Evolutionary conservation across 768 basidiomycete species (phyloP), one percentile per base, ranked within the genome.

Genomic region (Gautieria morchelliformis): DNA sequence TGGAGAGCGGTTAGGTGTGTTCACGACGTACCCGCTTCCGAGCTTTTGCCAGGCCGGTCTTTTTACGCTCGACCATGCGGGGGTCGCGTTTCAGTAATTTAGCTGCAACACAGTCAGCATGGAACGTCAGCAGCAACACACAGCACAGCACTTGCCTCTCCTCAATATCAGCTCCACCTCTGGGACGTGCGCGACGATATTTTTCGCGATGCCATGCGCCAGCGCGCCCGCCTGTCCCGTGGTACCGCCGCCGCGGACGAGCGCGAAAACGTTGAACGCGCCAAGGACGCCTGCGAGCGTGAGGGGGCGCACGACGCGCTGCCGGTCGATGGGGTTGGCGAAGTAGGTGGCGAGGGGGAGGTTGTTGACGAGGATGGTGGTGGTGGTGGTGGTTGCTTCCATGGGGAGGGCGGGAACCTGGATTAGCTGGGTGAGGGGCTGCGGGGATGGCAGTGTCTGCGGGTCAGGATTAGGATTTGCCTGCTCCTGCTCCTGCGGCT

Each of bases 61-160:
- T 99, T 76, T 99, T 99, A 64, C 95, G 80, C 73, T 99, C 95
- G 32, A 96, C 94, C 90, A 95, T 90, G 71, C 96, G 87, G 47
- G 93, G 92, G 76, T 99, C 95, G 64, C 94, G 84, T 69, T 83
- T 82, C 58, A 92, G 71, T 48, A 94, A 74, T 74, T 91, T 87
- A 59, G 89, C 94, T 96, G 67, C 0, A 60, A 39, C 27, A 52
- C 19, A 20, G 35, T 35, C 20, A 49, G 51, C 50, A 52, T 19
- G 5, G 33, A 9, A 37, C 15, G 5, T 15, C 5, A 30, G 10
- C n/a, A 60, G 49, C 11, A 24, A 41, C n/a, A 40, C n/a, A 40
- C 19, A 53, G 59, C 19, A 39, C 10, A 5, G 2, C 27, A 71
- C 81, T 46, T 65, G 93, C 94, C 85, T 78, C 81, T 82, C 65